A percentile compares a stretch with the other conserved stretches of the same genome.
Evolutionary conservation across 2,329 filamentous ascomycete species (phyloP).

Genomic region (Corinectria fuckeliana): DNA sequence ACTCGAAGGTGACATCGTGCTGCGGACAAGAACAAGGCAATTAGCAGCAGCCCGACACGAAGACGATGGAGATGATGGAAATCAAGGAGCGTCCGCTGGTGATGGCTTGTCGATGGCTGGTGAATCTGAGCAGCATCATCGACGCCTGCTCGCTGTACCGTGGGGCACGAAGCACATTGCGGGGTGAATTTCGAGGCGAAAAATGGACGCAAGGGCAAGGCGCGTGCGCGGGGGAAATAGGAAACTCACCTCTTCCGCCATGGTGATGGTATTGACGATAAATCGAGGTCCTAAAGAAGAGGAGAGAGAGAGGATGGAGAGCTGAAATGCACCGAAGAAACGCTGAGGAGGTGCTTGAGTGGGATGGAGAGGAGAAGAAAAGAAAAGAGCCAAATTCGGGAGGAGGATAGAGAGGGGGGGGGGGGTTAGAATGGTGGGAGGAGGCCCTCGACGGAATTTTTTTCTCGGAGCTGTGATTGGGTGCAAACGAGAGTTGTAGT

Average conservation of each 20-base stretch:
- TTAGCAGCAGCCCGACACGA: constrained; percentile 27
- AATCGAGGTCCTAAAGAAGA: constrained; percentile 40
- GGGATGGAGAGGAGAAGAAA: constrained; percentile 41
- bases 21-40: constrained; percentile 42
- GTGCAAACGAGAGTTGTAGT: constrained; percentile 34
- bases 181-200: constrained; percentile 52
- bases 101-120: constrained; percentile 16
- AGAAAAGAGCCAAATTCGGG: constrained; percentile 37
- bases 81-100: neutral
- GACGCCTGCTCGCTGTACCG: constrained; percentile 36
- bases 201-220: constrained; percentile 41
- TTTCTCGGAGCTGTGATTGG: constrained; percentile 48
- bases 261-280: constrained; percentile 57
- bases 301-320: constrained; percentile 35
- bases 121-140: constrained; percentile 23
- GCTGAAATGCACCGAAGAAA: constrained; percentile 30
- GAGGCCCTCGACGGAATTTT: constrained; percentile 47
- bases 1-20: constrained; percentile 82
- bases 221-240: constrained; percentile 27
- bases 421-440: constrained; percentile 40
- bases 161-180: constrained; percentile 51
- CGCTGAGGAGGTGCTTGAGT: constrained; percentile 38
- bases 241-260: constrained; percentile 64
- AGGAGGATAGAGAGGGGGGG: constrained; percentile 41
- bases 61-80: neutral